These are phyloP conservation scores for Picocystis sp. DNA, from an alignment of 163 green algal genomes.

Conservation along the genomic window DNA sequence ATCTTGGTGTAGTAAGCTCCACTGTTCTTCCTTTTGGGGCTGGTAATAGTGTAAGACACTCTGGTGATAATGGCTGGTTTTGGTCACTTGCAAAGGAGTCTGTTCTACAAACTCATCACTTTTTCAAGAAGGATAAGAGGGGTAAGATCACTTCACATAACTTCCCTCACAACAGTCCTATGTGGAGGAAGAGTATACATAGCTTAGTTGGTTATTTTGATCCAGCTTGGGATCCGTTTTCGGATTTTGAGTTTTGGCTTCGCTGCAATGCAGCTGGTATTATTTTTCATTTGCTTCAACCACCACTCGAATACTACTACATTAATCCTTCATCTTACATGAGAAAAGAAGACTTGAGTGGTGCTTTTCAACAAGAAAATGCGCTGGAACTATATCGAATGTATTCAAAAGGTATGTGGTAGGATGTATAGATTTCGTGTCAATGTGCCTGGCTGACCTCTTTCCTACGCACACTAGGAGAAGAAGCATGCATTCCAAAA, in stretches of 20 bases:
- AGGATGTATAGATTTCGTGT: too few species aligned
- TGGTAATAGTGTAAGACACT: background rate
- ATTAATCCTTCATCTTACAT: background rate
- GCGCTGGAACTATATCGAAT: too few species aligned
- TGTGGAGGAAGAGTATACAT: background rate
- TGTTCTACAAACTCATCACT: background rate
- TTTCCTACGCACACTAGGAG: too few species aligned
- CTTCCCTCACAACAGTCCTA: slow-evolving; percentile 1
- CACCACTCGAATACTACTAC: background rate
- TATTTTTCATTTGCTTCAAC: background rate
- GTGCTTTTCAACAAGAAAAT: too few species aligned
- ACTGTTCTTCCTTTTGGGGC: background rate
- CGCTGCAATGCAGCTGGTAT: background rate
- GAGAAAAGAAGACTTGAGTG: too few species aligned
- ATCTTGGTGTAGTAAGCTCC: background rate
- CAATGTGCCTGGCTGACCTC: too few species aligned
- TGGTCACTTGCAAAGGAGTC: background rate
- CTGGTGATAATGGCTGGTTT: background rate
- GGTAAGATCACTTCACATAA: background rate
- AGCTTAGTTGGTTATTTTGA: background rate
- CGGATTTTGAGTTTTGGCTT: slow-evolving; percentile 1
- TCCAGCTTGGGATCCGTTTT: background rate
- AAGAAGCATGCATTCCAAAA: too few species aligned
- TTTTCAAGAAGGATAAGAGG: background rate
- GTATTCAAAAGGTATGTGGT: too few species aligned